Base-by-base conservation (phyloP, 2,329 filamentous ascomycete genomes). In the Fusarium sp. region DNA sequence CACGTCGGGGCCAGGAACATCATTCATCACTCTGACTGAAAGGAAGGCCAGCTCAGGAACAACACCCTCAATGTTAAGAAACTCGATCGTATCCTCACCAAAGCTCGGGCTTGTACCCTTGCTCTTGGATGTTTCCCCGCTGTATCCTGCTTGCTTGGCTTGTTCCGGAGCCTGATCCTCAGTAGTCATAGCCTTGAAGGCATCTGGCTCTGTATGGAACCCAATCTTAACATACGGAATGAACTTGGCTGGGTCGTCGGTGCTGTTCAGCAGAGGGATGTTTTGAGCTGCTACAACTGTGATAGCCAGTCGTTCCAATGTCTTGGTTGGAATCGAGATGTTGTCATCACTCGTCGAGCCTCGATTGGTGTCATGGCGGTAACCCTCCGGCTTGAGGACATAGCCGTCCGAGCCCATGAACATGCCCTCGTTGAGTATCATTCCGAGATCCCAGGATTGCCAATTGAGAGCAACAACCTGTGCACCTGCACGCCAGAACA, bases 381-480 rank as follows among this genome's bases (percentile, higher is more conserved):
- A 96, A 9, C 91, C 90, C 14, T 85, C 77, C 0, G 94, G 94
- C 80, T 98, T 97, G 57, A 96, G 85, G 4, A 94, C 89, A 91
- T 93, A 98, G 29, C 94, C 94, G 34, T 88, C 83, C 45, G 92
- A 91, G 6, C 90, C 92, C 41, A 93, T 92, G 78, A 98, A 99
- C 96, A 98, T 98, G 76, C 92, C 96, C 74, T 97, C 92, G 76
- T 98, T 98, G 76, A 99, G 88, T 83, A 98, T 96, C 88, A 98
- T 97, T 32, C 93, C 93, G 53, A 95, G 88, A 76, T 98, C 95
- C 72, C 94, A 92, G 1, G 91, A 95, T 79, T 98, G 96, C 94
- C 96, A 98, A 78, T 98, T 98, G 77, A 98, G 86, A 8, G 94
- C 94, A 7, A 94, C 94, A 93, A 99, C 98, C 79, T 99, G 96